Evolutionary conservation across 805 yeast genomes (phyloP).

Genomic region (Candida methanosorbosa): DNA sequence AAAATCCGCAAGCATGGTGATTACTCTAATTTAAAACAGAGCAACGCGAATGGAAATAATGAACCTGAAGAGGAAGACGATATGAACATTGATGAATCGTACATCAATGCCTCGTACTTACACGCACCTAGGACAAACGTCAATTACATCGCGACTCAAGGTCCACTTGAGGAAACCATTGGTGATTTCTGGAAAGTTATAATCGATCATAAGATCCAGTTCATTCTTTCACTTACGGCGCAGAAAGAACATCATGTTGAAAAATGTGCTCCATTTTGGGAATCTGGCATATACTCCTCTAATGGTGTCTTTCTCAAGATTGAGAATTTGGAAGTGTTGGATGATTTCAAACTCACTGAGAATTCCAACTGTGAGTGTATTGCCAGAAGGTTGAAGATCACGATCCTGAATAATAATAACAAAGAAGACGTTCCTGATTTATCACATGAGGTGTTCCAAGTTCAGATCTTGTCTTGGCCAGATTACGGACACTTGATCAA

Average conservation of each 20-base stretch:
- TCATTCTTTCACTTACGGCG: slow-evolving; percentile 69
- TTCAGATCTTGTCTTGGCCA: slow-evolving; percentile 77
- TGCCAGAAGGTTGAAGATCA: slow-evolving; percentile 37
- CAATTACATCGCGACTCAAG: slow-evolving; percentile 81
- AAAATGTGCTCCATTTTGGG: slow-evolving; percentile 84
- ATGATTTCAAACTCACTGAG: slow-evolving; percentile 16
- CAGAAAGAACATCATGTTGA: slow-evolving; percentile 68
- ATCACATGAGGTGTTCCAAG: slow-evolving; percentile 49
- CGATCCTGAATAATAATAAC: slow-evolving; percentile 16
- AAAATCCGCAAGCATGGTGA: slow-evolving; percentile 29
- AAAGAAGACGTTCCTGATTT: slow-evolving; percentile 5
- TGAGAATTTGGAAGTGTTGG: slow-evolving; percentile 14
- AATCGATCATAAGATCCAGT: slow-evolving; percentile 49
- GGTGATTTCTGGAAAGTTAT: slow-evolving; percentile 83
- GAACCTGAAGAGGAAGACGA: background rate
- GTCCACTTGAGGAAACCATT: slow-evolving; percentile 68
- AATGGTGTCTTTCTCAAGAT: slow-evolving; percentile 16
- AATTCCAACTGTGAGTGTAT: slow-evolving; percentile 15
- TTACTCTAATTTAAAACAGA: slow-evolving; percentile 1
- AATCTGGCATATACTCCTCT: slow-evolving; percentile 40
- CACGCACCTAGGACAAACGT: slow-evolving; percentile 26
- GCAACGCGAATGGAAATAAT: background rate
- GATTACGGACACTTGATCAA: slow-evolving; percentile 64
- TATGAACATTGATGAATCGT: slow-evolving; percentile 18
- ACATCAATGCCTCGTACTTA: slow-evolving; percentile 83